Conservation (phyloP, 108 stramenopile genomes). For the Aurantiochytrium sp. region DNA sequence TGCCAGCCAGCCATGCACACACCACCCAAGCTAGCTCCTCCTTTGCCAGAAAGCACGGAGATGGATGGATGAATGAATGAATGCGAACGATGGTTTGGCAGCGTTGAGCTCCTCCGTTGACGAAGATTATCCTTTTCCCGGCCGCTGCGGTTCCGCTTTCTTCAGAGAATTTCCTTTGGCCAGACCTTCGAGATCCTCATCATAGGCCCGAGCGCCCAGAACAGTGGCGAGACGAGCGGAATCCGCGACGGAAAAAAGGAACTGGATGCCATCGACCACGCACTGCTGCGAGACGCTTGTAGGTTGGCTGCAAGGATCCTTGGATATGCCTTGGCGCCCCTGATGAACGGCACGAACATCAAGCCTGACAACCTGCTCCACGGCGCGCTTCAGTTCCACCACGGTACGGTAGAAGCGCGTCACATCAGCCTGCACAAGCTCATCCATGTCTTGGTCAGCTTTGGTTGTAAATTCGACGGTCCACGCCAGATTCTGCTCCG, state of each 20-base stretch:
- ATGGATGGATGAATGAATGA: too few species aligned
- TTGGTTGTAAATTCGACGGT: background rate
- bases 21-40: too few species aligned
- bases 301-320: background rate
- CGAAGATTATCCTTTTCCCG: too few species aligned
- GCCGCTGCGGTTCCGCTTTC: too few species aligned
- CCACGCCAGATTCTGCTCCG: background rate
- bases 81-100: too few species aligned
- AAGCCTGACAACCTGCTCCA: background rate
- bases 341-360: slow-evolving; percentile 8
- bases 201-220: background rate
- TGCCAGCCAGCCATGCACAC: too few species aligned
- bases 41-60: too few species aligned
- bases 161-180: background rate
- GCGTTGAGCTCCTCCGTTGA: too few species aligned
- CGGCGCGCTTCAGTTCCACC: background rate
- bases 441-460: background rate
- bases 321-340: background rate
- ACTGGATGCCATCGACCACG: background rate
- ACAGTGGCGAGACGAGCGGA: background rate
- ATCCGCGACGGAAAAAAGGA: background rate
- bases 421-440: background rate
- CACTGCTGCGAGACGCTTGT: background rate
- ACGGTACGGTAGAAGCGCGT: background rate
- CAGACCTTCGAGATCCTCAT: background rate